Conservation (phyloP, 129 eudicot genomes). For the Oenanthe sinensis region DNA sequence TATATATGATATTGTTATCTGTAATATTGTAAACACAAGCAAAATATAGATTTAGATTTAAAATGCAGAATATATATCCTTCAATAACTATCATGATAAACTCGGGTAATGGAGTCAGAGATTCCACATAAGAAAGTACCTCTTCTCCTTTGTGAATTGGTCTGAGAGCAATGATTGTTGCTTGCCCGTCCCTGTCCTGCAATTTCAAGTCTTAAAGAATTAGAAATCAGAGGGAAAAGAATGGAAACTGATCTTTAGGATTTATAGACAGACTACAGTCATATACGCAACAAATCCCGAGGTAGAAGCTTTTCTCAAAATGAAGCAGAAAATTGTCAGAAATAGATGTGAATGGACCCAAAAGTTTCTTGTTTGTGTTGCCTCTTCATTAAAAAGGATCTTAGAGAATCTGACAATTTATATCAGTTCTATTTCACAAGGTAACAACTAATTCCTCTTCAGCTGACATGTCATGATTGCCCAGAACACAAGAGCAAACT, state of each 20-base stretch:
- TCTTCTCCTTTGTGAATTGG: constrained; percentile 69
- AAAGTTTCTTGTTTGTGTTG: background rate
- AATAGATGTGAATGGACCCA: background rate
- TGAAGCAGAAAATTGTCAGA: background rate
- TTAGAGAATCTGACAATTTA: background rate
- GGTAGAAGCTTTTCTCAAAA: background rate
- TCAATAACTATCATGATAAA: background rate
- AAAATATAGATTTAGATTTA: background rate
- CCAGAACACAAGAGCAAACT: background rate
- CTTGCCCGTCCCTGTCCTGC: constrained; percentile 92
- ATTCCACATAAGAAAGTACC: constrained; percentile 29
- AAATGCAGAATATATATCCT: background rate
- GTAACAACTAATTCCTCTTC: background rate
- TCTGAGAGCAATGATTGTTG: constrained; percentile 55
- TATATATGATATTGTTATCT: constrained; percentile 92
- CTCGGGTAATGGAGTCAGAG: background rate
- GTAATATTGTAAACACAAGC: background rate
- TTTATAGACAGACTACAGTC: background rate
- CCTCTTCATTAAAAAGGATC: background rate
- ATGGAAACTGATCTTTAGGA: background rate
- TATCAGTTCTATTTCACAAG: background rate
- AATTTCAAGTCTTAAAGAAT: constrained; percentile 7
- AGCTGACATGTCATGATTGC: background rate
- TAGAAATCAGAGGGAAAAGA: background rate
- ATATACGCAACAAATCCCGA: background rate